Evolutionary conservation across 169 alveolate genomes (phyloP), one percentile per base, ranked within the genome.

Genomic region (Eimeria sp.): DNA sequence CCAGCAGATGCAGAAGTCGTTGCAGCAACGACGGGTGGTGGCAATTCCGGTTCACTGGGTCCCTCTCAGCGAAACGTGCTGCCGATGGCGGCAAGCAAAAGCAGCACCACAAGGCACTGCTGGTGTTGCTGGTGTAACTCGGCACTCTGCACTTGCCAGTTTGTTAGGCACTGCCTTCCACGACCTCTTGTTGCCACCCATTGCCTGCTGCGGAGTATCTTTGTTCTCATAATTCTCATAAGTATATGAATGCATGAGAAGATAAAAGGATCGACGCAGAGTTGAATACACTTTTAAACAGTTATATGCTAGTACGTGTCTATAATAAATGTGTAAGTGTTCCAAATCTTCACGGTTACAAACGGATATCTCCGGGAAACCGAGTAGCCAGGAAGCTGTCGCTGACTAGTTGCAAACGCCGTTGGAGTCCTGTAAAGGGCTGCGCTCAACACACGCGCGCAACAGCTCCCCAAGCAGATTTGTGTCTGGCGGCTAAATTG

Each of bases 361-460:
- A 16, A 25, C 70, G 27, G 3, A 18, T 0, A 18, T 61, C 70
- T 61, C 27, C 70, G 70, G 70, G 70, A 61, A 61, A 61, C 27
- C 70, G 70, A 61, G 70, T 61, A 61, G 70, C 70, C 70, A 61
- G n/a, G 70, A 61, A 61, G 70, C 70, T 61, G 70, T 61, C 70
- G 70, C 70, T 61, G 70, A 61, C 27, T 18, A 61, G 70, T 61
- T 61, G 70, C 70, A 61, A 20, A 61, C n/a, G 70, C 9, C 70
- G 70, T 61, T 61, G 70, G 20, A 18, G 70, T 61, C 70, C 70
- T 61, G 70, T 25, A 61, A 61, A 61, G 70, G 70, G 70, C 70
- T 61, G 70, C 70, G n/a, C 70, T 61, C 70, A 61, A 25, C 70
- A 61, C 70, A 61, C 3, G n/a, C 3, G 0, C 2, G 5, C 70